These are phyloP conservation scores for Annulohypoxylon bovei DNA, from an alignment of 495 filamentous ascomycete genomes.

Conservation along the genomic window DNA sequence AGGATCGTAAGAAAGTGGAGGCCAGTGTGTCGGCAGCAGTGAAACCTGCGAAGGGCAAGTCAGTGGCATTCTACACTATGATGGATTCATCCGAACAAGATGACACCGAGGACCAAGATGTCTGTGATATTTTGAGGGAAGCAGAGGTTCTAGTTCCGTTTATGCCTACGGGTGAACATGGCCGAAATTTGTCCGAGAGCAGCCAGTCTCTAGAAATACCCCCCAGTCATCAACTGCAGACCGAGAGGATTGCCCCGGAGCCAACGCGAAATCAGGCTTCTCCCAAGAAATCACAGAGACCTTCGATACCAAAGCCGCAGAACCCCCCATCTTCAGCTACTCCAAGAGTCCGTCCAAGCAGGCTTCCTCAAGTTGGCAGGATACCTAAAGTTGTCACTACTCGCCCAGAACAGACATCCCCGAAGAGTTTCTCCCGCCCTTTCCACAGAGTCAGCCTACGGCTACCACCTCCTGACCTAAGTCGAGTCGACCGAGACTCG, in stretches of 20 bases:
- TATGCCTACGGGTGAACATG: slow-evolving; percentile 15
- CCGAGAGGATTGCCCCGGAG: not conserved
- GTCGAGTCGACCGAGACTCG: slow-evolving; percentile 52
- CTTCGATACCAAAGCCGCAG: not conserved
- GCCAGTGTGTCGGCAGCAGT: slow-evolving; percentile 56
- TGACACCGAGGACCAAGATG: slow-evolving; percentile 64
- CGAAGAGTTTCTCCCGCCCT: slow-evolving; percentile 87
- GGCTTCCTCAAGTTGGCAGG: slow-evolving; percentile 83
- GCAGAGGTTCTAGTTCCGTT: slow-evolving; percentile 53
- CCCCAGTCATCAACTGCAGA: not conserved
- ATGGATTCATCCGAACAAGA: slow-evolving; percentile 78
- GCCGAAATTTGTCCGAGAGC: slow-evolving; percentile 30
- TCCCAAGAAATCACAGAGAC: slow-evolving; percentile 4
- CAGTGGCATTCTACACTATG: slow-evolving; percentile 81
- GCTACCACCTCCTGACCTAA: slow-evolving; percentile 52
- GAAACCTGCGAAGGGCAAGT: slow-evolving; percentile 53
- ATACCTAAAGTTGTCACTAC: slow-evolving; percentile 89
- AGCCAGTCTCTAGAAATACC: slow-evolving; percentile 28
- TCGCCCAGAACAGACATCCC: slow-evolving; percentile 72
- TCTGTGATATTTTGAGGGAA: slow-evolving; percentile 73
- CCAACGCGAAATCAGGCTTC: slow-evolving; percentile 1
- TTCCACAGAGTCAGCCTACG: slow-evolving; percentile 62
- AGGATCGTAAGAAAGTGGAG: slow-evolving; percentile 48
- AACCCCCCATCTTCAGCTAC: slow-evolving; percentile 1
- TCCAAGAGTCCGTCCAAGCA: slow-evolving; percentile 49